Percentiles rank a stretch among this genome's conserved stretches.
These are phyloP conservation scores for Botrytis galanthina DNA, from an alignment of 2,329 filamentous ascomycete genomes.

Conservation along the genomic window DNA sequence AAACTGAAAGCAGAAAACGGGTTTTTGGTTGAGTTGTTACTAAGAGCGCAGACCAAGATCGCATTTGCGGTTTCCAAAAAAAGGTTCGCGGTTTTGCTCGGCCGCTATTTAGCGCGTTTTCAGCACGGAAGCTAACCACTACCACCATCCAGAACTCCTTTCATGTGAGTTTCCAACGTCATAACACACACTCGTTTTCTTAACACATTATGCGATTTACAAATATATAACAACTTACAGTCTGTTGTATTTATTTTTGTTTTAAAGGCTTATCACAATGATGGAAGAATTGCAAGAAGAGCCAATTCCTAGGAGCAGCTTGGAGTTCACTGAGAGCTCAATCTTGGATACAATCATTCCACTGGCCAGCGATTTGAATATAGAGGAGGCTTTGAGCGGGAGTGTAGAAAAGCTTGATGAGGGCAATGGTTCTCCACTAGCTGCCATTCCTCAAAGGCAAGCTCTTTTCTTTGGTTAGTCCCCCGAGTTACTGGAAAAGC, in stretches of 20 bases:
- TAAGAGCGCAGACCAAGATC: conserved; percentile 6
- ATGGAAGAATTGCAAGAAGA: conserved; percentile 37
- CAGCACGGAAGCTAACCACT: not conserved
- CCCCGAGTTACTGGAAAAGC: conserved; percentile 33
- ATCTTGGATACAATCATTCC: conserved; percentile 62
- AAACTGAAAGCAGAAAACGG: conserved; percentile 6
- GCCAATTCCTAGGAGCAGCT: conserved; percentile 38
- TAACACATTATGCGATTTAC: not conserved
- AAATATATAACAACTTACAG: conserved; percentile 1
- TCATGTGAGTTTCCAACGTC: not conserved
- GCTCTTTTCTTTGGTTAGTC: conserved; percentile 69
- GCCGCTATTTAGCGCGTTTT: conserved; percentile 18
- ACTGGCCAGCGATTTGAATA: conserved; percentile 51
- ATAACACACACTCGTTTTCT: not conserved
- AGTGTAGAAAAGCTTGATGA: conserved; percentile 41
- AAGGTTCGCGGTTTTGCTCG: conserved; percentile 18
- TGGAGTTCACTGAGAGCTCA: conserved; percentile 56
- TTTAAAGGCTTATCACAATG: conserved; percentile 23
- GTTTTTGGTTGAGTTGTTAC: conserved; percentile 14
- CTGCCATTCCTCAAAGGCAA: conserved; percentile 61
- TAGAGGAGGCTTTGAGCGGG: conserved; percentile 51
- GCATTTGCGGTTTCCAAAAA: conserved; percentile 16
- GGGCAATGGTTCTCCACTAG: conserved; percentile 43
- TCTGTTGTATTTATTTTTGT: not conserved
- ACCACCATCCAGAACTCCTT: not conserved